Base-by-base conservation (phyloP, 352 stramenopile species). In the Globisporangium carolinianum region DNA sequence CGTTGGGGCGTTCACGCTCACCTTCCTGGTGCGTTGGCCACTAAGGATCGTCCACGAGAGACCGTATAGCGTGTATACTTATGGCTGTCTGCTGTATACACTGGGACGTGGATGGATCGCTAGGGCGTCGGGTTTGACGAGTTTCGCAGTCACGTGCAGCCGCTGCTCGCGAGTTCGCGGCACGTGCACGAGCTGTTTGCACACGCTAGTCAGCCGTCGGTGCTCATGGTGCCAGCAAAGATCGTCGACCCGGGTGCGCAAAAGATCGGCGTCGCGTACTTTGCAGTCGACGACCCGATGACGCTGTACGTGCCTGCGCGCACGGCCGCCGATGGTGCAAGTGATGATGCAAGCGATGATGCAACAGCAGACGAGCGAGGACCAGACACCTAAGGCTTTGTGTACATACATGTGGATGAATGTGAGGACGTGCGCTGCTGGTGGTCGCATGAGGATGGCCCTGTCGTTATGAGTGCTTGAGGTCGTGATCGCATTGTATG, bases 101-200 rank as follows among this genome's bases (percentile, higher is more conserved):
- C 24, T 32, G 24, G 24, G 3, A 32, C 24, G 24, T 32, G 24
- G 24, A 32, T 32, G 24, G 24, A 17, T 42, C 18, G 46, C 35
- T 51, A 92, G 82, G 79, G 69, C 51, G 65, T 85, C 49, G 83
- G 83, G 1, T 90, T 89, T 61, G 78, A 92, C 14, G 79, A 92
- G 53, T 90, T 92, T 53, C 77, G 68, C 43, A 81, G 71, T 47
- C 83, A 90, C 50, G 58, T 90, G 36, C 49, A 75, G 39, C 83
- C 83, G 6, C 67, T 90, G 52, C 69, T 92, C 39, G 67, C 79
- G 46, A 65, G 65, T 18, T 92, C 83, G 35, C 71, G 83, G 17
- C 36, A 54, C 4, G 57, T 92, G 14, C 72, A 77, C 66, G 56
- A 60, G 5, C 75, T 79, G 61, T 90, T 92, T 54, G 56, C 57